Evolutionary conservation across 1,139 yeast genomes (phyloP), one percentile per base, ranked within the genome.

Genomic region (Pneumocystis oryctolagi): DNA sequence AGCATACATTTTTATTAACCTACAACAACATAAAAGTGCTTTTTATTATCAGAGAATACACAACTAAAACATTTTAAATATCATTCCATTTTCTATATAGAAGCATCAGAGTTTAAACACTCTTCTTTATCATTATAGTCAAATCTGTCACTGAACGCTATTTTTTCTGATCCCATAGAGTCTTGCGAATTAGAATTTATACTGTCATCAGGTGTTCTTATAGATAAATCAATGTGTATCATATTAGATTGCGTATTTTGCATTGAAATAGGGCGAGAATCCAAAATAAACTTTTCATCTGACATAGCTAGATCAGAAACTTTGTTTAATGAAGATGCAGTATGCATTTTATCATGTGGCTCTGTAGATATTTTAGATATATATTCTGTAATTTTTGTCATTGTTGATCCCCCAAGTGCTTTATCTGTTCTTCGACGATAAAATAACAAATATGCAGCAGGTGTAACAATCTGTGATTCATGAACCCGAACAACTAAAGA

Each of bases 391-490:
- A 35, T 39, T n/a, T 61, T 58, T 14, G 18, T 60, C 30, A 65
- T 18, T 12, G 56, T 59, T 2, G 30, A 55, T n/a, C 65, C 66
- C 16, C 67, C 67, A 5, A 64, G 59, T 14, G 42, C 31, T 31
- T 20, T 40, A 9, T 64, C 32, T 25, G 66, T 60, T 53, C 90
- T 78, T 65, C 83, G 83, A 64, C 94, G 79, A 73, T 92, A 92
- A 70, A 92, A 92, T 63, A 92, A 75, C 67, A 92, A 76, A 72
- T 92, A 92, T 0, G 98, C 98, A 2, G 95, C 89, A 2, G 89
- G 84, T 1, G 85, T 79, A n/a, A 90, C 77, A 12, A 75, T 67
- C 58, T 83, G 81, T 35, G 78, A 78, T 0, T 95, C 87, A 63
- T 82, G 80, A 0, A 83, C 77, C 0, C 82, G 76, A 1, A 70